phyloP scores from a whole-genome alignment of 345 rosid species.

The Mallotus nudiflorus region DNA sequence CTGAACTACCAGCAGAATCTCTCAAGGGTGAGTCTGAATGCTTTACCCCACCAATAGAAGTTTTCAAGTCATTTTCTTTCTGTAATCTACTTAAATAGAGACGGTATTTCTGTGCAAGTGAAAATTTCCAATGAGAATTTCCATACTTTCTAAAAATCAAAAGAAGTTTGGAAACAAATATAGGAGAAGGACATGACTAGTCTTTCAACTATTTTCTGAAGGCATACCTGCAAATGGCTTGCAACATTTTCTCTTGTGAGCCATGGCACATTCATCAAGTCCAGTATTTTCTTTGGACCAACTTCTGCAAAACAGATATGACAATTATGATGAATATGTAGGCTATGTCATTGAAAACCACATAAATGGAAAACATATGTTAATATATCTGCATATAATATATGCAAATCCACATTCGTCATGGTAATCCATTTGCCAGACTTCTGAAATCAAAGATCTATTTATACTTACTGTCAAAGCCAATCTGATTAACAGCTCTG shows the following conservation, averaged over 20 bases:
- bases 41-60: constrained; percentile 49
- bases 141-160: neutral
- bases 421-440: constrained; percentile 4
- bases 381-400: neutral
- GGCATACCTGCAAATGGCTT: constrained; percentile 83
- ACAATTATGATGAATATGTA: constrained; percentile 29
- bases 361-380: constrained; percentile 12
- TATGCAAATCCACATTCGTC: neutral
- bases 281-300: constrained; percentile 94
- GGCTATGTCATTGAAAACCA: constrained; percentile 28
- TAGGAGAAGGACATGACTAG: neutral
- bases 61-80: constrained; percentile 59
- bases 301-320: constrained; percentile 71
- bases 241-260: constrained; percentile 94
- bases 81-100: constrained; percentile 85
- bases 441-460: constrained; percentile 11
- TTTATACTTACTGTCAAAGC: constrained; percentile 84
- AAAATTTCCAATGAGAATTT: constrained; percentile 16
- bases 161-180: neutral
- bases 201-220: neutral
- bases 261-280: constrained; percentile 97
- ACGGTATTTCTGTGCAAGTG: constrained; percentile 78
- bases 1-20: constrained; percentile 41
- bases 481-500: constrained; percentile 88
- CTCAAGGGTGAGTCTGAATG: constrained; percentile 52